Percentiles rank a stretch among this genome's conserved stretches.
phyloP scores from a whole-genome alignment of 2,329 filamentous ascomycete species.

The Pseudogymnoascus sp. region DNA sequence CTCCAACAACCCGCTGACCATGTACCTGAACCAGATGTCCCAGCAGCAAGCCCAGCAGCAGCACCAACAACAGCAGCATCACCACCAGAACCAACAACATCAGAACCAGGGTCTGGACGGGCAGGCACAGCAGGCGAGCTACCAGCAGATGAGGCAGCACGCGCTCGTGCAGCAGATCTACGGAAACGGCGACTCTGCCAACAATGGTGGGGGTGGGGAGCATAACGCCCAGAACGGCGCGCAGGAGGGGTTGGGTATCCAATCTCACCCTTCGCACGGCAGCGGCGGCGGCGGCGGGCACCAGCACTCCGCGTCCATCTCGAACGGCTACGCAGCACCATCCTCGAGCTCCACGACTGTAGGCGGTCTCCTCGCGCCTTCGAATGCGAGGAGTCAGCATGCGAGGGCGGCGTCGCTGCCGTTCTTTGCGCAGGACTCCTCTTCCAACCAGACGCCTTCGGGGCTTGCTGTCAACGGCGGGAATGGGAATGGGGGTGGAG shows the following conservation, averaged over 20 bases:
- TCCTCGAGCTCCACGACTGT: conserved; percentile 50
- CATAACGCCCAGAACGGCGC: conserved; percentile 45
- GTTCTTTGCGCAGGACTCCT: conserved; percentile 52
- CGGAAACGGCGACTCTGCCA: conserved; percentile 38
- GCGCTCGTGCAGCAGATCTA: conserved; percentile 38
- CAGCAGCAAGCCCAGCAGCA: conserved; percentile 63
- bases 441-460: conserved; percentile 46
- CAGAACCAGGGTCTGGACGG: conserved; percentile 30
- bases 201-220: conserved; percentile 34
- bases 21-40: conserved; percentile 82
- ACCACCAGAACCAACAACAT: conserved; percentile 27
- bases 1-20: conserved; percentile 77
- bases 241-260: conserved; percentile 41
- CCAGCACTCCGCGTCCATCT: conserved; percentile 58
- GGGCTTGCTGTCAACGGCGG: conserved; percentile 31
- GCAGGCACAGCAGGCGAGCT: conserved; percentile 10
- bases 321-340: conserved; percentile 35
- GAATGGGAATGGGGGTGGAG: conserved; percentile 29
- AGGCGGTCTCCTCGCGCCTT: conserved; percentile 67
- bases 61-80: neutral
- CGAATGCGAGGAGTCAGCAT: conserved; percentile 51
- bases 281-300: conserved; percentile 55
- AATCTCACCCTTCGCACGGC: conserved; percentile 64
- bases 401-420: conserved; percentile 77
- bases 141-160: conserved; percentile 41